Conservation (phyloP, 176 grass and related monocot species). For the Oryza longistaminata region DNA sequence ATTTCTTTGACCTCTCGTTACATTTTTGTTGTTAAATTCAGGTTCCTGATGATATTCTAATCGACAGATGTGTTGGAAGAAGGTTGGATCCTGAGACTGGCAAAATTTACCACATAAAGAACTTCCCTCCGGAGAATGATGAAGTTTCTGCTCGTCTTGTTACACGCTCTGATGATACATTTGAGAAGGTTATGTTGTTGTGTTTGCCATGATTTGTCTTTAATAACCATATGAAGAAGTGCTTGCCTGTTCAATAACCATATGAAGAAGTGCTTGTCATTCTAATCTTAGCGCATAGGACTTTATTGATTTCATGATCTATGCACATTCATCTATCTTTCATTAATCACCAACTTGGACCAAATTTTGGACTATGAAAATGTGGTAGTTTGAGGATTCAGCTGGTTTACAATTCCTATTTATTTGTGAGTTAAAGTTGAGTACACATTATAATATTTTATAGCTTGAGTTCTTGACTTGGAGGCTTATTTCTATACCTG, state of each 20-base stretch:
- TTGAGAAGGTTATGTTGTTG: conserved; percentile 62
- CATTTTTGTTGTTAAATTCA: conserved; percentile 54
- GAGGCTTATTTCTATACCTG: neutral
- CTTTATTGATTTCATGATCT: conserved; percentile 9
- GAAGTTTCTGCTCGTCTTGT: conserved; percentile 74
- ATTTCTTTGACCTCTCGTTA: conserved; percentile 29
- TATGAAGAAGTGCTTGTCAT: conserved; percentile 10
- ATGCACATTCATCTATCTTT: neutral
- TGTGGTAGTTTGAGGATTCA: neutral
- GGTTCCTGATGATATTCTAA: conserved; percentile 93
- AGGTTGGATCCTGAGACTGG: conserved; percentile 78
- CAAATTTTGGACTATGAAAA: neutral
- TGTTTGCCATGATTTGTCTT: conserved; percentile 18
- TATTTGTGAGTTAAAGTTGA: neutral
- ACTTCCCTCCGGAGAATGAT: conserved; percentile 72
- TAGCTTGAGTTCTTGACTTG: neutral
- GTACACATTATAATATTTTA: neutral
- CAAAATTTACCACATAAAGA: conserved; percentile 96
- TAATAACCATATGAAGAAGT: neutral
- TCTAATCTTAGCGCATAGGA: conserved; percentile 10
- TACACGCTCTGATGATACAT: conserved; percentile 77
- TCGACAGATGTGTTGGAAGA: conserved; percentile 95
- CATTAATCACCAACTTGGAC: neutral
- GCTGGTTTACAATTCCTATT: neutral
- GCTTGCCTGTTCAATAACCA: conserved; percentile 16